These are phyloP conservation scores for Dioscorea cayenensis DNA, from an alignment of 116 monocot genomes.

Conservation along the genomic window DNA sequence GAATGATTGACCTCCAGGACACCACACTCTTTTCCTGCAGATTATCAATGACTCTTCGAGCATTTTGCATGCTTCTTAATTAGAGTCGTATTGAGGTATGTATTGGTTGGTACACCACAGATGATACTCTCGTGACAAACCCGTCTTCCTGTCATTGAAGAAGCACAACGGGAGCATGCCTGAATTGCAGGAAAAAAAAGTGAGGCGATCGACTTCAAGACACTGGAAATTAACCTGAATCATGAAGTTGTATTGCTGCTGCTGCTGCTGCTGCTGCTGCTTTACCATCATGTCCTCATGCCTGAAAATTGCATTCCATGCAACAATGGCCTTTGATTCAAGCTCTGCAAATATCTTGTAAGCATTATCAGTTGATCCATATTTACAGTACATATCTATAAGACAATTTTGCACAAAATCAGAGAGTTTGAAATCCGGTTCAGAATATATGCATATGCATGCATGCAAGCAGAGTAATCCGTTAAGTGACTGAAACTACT, in stretches of 20 bases:
- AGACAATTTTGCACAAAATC: slow-evolving; percentile 21
- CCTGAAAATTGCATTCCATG: slow-evolving; percentile 25
- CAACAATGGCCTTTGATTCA: neutral
- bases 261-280: slow-evolving; percentile 13
- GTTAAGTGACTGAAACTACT: too few relatives aligned
- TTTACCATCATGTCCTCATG: slow-evolving; percentile 6
- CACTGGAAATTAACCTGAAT: slow-evolving; percentile 8
- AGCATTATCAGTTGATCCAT: slow-evolving; percentile 9
- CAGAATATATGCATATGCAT: slow-evolving; percentile 3
- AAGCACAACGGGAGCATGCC: slow-evolving; percentile 17
- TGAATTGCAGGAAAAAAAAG: slow-evolving; percentile 12
- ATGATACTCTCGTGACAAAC: slow-evolving; percentile 10
- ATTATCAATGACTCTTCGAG: slow-evolving; percentile 16
- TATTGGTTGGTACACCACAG: neutral
- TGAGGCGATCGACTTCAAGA: slow-evolving; percentile 5
- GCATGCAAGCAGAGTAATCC: slow-evolving; percentile 5
- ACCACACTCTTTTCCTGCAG: slow-evolving; percentile 21
- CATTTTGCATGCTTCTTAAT: slow-evolving; percentile 43
- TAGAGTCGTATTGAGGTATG: slow-evolving; percentile 10
- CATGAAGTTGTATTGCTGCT: slow-evolving; percentile 16
- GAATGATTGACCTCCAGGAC: slow-evolving; percentile 9
- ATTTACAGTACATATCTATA: slow-evolving; percentile 25
- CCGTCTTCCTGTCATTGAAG: slow-evolving; percentile 4
- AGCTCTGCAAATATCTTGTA: slow-evolving; percentile 12
- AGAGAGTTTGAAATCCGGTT: neutral